Evolutionary conservation across 768 basidiomycete species (phyloP).

Genomic region (Lentinus brumalis): DNA sequence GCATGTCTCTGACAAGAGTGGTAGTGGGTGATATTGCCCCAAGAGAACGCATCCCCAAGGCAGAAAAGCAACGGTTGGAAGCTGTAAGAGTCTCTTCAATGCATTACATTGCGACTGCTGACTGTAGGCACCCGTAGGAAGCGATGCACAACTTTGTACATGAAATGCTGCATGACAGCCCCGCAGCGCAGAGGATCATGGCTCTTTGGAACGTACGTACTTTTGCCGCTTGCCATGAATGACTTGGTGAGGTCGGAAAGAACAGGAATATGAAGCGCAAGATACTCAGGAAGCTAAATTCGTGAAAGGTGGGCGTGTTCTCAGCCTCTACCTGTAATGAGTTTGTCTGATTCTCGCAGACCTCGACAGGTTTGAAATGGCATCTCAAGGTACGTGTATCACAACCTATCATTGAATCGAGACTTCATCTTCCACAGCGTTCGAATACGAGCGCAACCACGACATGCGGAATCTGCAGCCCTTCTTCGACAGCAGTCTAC

Average conservation of each 20-base stretch:
- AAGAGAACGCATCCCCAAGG: constrained; percentile 79
- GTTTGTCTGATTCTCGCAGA: constrained; percentile 43
- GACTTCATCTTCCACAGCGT: constrained; percentile 42
- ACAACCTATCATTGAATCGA: neutral
- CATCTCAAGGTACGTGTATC: constrained; percentile 61
- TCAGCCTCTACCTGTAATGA: neutral
- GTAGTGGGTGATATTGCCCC: constrained; percentile 94
- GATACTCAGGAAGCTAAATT: constrained; percentile 75
- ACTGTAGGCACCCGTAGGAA: constrained; percentile 46
- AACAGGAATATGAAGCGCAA: constrained; percentile 83
- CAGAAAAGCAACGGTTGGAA: constrained; percentile 79
- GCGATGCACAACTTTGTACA: constrained; percentile 90
- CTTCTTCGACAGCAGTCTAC: constrained; percentile 83
- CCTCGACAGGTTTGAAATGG: constrained; percentile 87
- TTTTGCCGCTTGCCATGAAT: neutral
- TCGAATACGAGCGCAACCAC: constrained; percentile 70
- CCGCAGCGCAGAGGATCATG: constrained; percentile 67
- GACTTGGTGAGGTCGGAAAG: neutral
- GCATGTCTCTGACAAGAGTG: neutral
- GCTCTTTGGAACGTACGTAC: constrained; percentile 65
- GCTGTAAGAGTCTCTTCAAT: constrained; percentile 42
- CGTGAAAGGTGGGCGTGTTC: constrained; percentile 65
- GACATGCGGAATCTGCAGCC: constrained; percentile 54
- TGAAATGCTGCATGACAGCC: constrained; percentile 82
- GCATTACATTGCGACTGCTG: neutral